Base-by-base conservation (phyloP, 805 yeast genomes). In the Hanseniaspora valbyensis region DNA sequence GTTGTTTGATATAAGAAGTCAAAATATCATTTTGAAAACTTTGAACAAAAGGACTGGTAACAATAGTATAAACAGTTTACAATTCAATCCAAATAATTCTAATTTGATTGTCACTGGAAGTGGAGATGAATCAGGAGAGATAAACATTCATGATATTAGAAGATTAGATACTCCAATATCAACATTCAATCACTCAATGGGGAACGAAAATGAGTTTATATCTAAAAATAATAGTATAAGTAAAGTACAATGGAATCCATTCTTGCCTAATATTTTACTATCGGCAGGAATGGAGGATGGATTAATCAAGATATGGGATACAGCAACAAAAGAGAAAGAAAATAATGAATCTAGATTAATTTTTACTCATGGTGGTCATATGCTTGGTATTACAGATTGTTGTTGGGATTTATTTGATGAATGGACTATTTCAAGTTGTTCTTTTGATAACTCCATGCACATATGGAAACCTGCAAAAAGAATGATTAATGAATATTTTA, bases 381-480 rank as follows among this genome's bases (percentile, higher is more conserved):
- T 81, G 75, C 69, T 82, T n/a, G 88, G 90, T 3, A 85, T 89
- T 2, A 83, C 82, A 56, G 96, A 88, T 58, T 66, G 87, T 26
- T 73, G 78, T 30, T 89, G 96, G 96, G 83, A 84, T 52, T 75
- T 78, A 0, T 78, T 78, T 53, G 83, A 77, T 52, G 76, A 78
- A 3, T 76, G 81, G 76, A 71, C 81, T 73, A 55, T 87, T 33
- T 80, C 86, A 3, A 79, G 87, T 58, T 90, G 83, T 4, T 78
- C 86, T 0, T 87, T 83, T 58, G 96, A 89, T 60, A 89, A 89
- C 61, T 76, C 89, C 1, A 66, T 88, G n/a, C 96, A 89, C 54
- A 64, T 88, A 2, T 89, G 95, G 95, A 77, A 73, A 58, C 95
- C 95, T 0, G 62, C 74, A 2, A 57, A 40, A 30, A 54, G 32